Evolutionary conservation across 352 stramenopile species (phyloP).

Genomic region (Pythium chondricola): DNA sequence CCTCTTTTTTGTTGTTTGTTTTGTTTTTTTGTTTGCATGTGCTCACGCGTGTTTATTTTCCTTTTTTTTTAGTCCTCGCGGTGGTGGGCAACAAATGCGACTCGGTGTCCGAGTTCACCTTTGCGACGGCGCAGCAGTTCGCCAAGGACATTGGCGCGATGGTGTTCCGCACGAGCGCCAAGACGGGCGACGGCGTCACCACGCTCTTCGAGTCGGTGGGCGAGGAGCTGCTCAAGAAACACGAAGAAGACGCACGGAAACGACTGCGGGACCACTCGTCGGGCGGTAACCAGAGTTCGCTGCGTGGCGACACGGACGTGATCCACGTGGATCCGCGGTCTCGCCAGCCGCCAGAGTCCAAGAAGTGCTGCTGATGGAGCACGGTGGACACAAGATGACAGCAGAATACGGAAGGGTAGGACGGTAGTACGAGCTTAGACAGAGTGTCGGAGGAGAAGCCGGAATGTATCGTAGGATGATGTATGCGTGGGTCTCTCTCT

Average conservation of each 20-base stretch:
- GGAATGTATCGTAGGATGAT: too few relatives aligned
- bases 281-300: constrained; percentile 3
- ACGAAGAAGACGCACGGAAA: constrained; percentile 57
- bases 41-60: too few relatives aligned
- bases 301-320: constrained; percentile 4
- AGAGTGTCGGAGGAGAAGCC: too few relatives aligned
- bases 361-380: constrained; percentile 15
- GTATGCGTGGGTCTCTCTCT: too few relatives aligned
- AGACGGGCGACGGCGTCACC: constrained; percentile 73
- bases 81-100: constrained; percentile 85
- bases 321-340: constrained; percentile 9
- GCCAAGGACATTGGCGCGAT: constrained; percentile 76
- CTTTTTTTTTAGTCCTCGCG: constrained; percentile 73
- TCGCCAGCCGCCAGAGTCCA: too few relatives aligned
- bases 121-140: constrained; percentile 61
- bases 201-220: constrained; percentile 71
- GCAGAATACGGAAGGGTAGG: too few relatives aligned
- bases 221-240: constrained; percentile 65
- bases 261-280: constrained; percentile 39
- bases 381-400: too few relatives aligned
- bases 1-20: neutral
- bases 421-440: too few relatives aligned
- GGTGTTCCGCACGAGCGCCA: constrained; percentile 76
- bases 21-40: neutral
- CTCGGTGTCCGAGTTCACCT: constrained; percentile 56